These are phyloP conservation scores for Aspergillus avenaceus DNA, from an alignment of 495 filamentous ascomycete species.

Conservation along the genomic window DNA sequence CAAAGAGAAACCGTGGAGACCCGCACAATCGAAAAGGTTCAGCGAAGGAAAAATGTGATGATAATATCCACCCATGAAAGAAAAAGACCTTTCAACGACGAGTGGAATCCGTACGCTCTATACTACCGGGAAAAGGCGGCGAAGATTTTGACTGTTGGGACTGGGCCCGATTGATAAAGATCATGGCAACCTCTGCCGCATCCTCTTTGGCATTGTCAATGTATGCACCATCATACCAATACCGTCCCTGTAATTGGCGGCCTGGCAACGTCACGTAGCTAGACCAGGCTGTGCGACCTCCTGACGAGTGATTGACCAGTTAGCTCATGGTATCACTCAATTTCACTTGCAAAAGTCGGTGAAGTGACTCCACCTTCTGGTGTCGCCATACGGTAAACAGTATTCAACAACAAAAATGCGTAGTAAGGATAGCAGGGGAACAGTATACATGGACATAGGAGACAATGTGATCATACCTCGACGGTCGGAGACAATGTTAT, in stretches of 20 bases:
- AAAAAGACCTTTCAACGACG: conserved; percentile 11
- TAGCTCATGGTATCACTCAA: conserved; percentile 8
- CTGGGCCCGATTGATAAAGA: conserved; percentile 21
- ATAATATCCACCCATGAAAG: conserved; percentile 9
- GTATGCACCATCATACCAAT: conserved; percentile 88
- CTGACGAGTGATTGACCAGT: conserved; percentile 38
- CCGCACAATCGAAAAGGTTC: conserved; percentile 12
- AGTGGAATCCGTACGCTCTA: neutral
- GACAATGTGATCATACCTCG: conserved; percentile 52
- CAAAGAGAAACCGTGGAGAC: conserved; percentile 6
- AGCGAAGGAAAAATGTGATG: conserved; percentile 9
- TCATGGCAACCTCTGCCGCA: conserved; percentile 73
- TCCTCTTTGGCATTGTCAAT: conserved; percentile 87
- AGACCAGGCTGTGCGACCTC: conserved; percentile 90
- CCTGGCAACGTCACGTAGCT: conserved; percentile 60
- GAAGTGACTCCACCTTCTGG: conserved; percentile 30
- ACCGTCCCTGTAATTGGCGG: conserved; percentile 59
- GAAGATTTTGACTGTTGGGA: neutral
- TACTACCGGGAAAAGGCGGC: neutral
- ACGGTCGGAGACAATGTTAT: conserved; percentile 71
- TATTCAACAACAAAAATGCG: neutral
- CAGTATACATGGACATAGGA: conserved; percentile 4
- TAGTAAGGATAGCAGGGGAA: neutral
- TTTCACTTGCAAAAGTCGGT: conserved; percentile 35
- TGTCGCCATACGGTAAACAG: conserved; percentile 17